Evolutionary conservation across 1,284 basidiomycete genomes (phyloP).

Genomic region (Wallemia hederae): DNA sequence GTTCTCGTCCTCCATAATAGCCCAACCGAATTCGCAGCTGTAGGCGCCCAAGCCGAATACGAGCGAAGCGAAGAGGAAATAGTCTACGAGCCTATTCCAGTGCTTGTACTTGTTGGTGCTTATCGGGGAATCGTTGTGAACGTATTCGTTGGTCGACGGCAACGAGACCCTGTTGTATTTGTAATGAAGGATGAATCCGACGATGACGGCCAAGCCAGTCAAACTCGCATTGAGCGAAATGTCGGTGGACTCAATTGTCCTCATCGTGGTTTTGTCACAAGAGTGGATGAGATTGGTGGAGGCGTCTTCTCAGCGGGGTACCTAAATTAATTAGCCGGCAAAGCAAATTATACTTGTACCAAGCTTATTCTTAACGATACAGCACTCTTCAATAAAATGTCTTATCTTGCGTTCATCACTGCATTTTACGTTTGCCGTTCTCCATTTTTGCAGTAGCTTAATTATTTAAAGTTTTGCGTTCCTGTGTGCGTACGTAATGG

Average conservation of each 20-base stretch:
- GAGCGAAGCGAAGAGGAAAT: neutral
- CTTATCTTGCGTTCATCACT: too few species aligned
- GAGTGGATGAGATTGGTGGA: neutral
- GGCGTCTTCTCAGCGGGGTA: too few species aligned
- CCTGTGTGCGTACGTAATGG: too few species aligned
- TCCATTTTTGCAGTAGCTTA: too few species aligned
- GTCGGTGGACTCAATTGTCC: neutral
- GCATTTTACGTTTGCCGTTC: too few species aligned
- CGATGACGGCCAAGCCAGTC: neutral
- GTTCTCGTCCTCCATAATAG: neutral
- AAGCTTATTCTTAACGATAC: too few species aligned
- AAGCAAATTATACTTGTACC: too few species aligned
- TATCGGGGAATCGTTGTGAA: neutral
- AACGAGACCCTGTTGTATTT: neutral
- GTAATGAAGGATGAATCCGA: neutral
- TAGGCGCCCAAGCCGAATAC: neutral
- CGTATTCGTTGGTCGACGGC: neutral
- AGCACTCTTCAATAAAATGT: too few species aligned
- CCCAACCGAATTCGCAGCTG: neutral
- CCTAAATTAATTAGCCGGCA: too few species aligned
- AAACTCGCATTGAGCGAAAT: neutral
- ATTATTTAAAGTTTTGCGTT: too few species aligned
- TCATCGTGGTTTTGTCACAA: neutral
- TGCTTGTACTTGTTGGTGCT: neutral
- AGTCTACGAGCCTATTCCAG: neutral